Evolutionary conservation across 768 basidiomycete species (phyloP), one percentile per base, ranked within the genome.

Genomic region (Tremella mesenterica): DNA sequence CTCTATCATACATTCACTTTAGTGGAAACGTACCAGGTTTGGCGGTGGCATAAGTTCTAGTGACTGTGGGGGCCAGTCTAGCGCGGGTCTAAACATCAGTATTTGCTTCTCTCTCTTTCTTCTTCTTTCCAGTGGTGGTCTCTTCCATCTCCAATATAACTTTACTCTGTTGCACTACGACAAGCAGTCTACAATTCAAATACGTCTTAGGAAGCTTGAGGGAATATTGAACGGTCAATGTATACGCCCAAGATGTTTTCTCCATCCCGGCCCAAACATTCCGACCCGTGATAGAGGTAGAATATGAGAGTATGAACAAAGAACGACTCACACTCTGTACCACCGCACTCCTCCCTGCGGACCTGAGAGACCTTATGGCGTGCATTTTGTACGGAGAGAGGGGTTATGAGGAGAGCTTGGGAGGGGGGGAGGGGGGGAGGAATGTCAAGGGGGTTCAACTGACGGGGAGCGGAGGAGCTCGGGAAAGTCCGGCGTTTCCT

Each of bases 41-140:
- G 69, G 92, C 92, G 67, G 93, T 91, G 66, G 95, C 95, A 80
- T 99, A 99, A 59, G 85, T 79, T 73, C 93, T 88, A 72, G 59
- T 63, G 46, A 59, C 69, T 50, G 63, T 60, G 36, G 66, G 68
- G 38, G 71, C 65, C 52, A 73, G 55, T 28, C 68, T 62, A 48
- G 72, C 58, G 60, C 73, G 70, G 58, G 70, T 58, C 73, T 74
- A 53, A 31, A 14, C 31, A 52, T 63, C 53, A 68, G 61, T 55
- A 44, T 33, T 44, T n/a, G 33, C 29, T n/a, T n/a, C 39, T 33
- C 39, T 20, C 38, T n/a, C 47, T 30, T 41, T 44, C 52, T 18
- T 13, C n/a, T 16, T n/a, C 12, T 14, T 26, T 50, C 34, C 14
- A n/a, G n/a, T n/a, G n/a, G n/a, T n/a, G n/a, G n/a, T n/a, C n/a